Evolutionary conservation across 2,329 filamentous ascomycete genomes (phyloP), one percentile per base, ranked within the genome.

Genomic region (Colletotrichum magnum): DNA sequence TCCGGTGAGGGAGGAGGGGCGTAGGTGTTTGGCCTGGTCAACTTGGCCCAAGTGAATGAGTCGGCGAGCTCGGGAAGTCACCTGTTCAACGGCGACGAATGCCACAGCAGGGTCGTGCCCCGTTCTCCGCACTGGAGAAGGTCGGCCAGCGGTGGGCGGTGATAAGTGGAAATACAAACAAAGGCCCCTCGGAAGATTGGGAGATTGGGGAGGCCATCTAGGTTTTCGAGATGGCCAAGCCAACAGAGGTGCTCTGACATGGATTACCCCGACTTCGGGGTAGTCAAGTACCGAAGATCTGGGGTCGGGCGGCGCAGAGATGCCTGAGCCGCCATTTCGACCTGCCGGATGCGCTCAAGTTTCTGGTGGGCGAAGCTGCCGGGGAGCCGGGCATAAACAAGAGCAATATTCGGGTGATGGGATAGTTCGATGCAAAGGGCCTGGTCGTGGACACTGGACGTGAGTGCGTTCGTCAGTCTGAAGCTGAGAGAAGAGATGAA

Each of bases 161-260:
- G 24, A 69, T 60, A 39, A 54, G 61, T 65, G 60, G 66, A 64
- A 69, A 54, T 59, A 58, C 28, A 52, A 16, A n/a, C n/a, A 32
- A 48, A 47, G 26, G 39, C 45, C 28, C 10, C 18, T 68, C 58
- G 52, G 64, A 41, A n/a, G 63, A 66, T 51, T 45, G 2, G 32
- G 36, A 56, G 60, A 64, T 58, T 69, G 50, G 61, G 39, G 56
- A 51, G 48, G 32, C 43, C 48, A 51, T 56, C 56, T 32, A 41
- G 18, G 15, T 51, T 66, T 51, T 59, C 36, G 48, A 54, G 61
- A 39, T 56, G 16, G 56, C 61, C 61, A 51, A 60, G 66, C 47
- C 51, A 66, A 62, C 50, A 45, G 58, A 15, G 16, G 21, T n/a
- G 7, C 9, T 50, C 63, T n/a, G 51, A 51, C 7, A 52, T 52